Evolutionary conservation across 495 filamentous ascomycete genomes (phyloP), one percentile per base, ranked within the genome.

Genomic region (Podospora pseudoanserina): DNA sequence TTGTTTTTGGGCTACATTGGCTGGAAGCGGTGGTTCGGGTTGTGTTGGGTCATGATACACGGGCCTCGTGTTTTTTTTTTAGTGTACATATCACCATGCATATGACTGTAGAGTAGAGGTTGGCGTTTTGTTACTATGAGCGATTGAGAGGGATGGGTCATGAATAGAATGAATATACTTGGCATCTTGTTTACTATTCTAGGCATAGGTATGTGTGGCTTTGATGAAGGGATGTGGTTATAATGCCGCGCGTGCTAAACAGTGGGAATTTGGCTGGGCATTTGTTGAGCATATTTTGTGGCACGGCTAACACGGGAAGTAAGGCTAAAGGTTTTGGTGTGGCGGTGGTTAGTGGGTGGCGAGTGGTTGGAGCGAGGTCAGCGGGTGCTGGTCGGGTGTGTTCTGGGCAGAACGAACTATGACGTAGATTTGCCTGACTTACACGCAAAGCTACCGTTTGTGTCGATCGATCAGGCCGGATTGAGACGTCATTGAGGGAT

Each of bases 1-100:
- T 53, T 53, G 54, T 67, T 60, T 60, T 70, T 70, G 27, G 26
- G 59, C 64, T 69, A 71, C 68, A 68, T 68, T 68, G 68, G 63
- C 67, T 71, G 67, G 63, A 59, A 65, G 55, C 53, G 64, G 64
- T 65, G 7, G 13, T 49, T 49, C 7, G 13, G 13, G 5, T 23
- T 23, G 1, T 23, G 23, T 5, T 39, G 34, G 18, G 39, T 49
- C 39, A 49, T 49, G 39, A 49, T 49, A 49, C 39, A 13, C 13
- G 13, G 13, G 39, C 39, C 39, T 49, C 1, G 39, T 49, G 39
- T 49, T 49, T 49, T 49, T 23, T 1, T 49, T 11, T 11, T 5
- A 32, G 30, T 49, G 39, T 49, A 49, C 39, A 49, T 49, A 49
- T 49, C 13, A 49, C 39, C 39, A 49, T 49, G 39, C 39, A 49